Evolutionary conservation across 2,329 filamentous ascomycete genomes (phyloP), one percentile per base, ranked within the genome.

Genomic region (Ceratocystis destructans): DNA sequence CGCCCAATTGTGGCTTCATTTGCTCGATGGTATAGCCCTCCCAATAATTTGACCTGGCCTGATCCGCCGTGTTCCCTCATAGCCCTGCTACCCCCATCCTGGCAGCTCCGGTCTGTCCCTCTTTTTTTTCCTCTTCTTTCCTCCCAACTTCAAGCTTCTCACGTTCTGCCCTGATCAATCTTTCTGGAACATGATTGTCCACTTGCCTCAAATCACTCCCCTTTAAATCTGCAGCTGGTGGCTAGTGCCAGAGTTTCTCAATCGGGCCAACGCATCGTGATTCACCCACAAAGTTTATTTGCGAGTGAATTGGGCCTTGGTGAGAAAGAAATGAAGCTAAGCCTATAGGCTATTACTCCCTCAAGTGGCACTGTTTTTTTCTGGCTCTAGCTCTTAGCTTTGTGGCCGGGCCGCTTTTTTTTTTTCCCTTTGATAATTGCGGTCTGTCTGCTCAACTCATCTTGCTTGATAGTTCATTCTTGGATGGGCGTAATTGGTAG

Each of bases 151-250:
- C 53, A 59, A 59, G 53, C 53, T 59, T 59, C 53, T 33, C 53
- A 59, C 33, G 53, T 37, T 17, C 53, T 59, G 53, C 53, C 53
- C 53, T 59, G 53, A 59, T 59, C 37, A 59, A 28, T 59, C 53
- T 33, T 59, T 59, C 53, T 59, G 53, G 53, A 59, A 59, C 53
- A 59, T 59, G 53, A 59, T 59, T 59, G 25, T 59, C 53, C 53
- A 59, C 33, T 8, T 59, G 28, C 53, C 53, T 59, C 53, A 33
- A 59, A 20, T 59, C 53, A n/a, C 33, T 59, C 53, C 53, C 53
- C 53, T 59, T 59, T 59, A 31, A 59, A 59, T 59, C 25, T 59
- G 53, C 53, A 59, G 53, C 53, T 59, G 53, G 25, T 59, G 53
- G 53, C 28, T 59, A 59, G 53, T 25, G 53, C 53, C 28, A 59